Conservation (phyloP, 2,329 filamentous ascomycete genomes). For the Colletotrichum melonis region DNA sequence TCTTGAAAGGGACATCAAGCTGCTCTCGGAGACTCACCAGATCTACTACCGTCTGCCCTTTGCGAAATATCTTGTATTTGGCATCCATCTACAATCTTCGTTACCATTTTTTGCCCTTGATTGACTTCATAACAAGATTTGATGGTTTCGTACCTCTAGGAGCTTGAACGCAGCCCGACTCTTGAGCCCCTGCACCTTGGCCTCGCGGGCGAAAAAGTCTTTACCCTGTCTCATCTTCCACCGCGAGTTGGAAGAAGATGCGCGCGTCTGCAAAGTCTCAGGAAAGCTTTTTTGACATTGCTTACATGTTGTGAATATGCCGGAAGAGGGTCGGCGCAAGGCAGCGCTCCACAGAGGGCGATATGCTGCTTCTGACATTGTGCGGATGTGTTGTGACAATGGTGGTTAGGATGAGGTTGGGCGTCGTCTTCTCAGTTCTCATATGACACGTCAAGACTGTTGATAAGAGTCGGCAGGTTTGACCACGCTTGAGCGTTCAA, state of each 20-base stretch:
- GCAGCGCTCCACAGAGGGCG: conserved; percentile 3
- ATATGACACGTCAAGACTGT: neutral
- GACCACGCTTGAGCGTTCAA: neutral
- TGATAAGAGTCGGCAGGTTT: neutral
- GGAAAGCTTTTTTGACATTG: neutral
- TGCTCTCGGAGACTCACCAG: conserved; percentile 66
- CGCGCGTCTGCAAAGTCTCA: conserved; percentile 3
- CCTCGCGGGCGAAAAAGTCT: conserved; percentile 80
- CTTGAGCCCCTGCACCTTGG: conserved; percentile 83
- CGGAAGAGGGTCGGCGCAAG: neutral
- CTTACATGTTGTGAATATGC: neutral
- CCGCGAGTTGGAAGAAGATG: conserved; percentile 72
- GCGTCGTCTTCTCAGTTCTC: neutral
- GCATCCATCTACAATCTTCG: conserved; percentile 75
- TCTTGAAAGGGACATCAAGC: neutral
- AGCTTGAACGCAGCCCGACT: conserved; percentile 95
- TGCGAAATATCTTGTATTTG: conserved; percentile 82
- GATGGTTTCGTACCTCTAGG: conserved; percentile 72
- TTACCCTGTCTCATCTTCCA: conserved; percentile 85
- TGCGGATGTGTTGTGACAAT: neutral
- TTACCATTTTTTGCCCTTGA: neutral
- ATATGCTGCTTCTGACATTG: conserved; percentile 10
- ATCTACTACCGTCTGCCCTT: conserved; percentile 89
- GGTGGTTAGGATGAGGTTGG: neutral
- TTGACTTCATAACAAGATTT: neutral